Percentiles rank a stretch among this genome's conserved stretches.
phyloP scores from a whole-genome alignment of 2,329 filamentous ascomycete species.

The Dryadomyces quercivorus region DNA sequence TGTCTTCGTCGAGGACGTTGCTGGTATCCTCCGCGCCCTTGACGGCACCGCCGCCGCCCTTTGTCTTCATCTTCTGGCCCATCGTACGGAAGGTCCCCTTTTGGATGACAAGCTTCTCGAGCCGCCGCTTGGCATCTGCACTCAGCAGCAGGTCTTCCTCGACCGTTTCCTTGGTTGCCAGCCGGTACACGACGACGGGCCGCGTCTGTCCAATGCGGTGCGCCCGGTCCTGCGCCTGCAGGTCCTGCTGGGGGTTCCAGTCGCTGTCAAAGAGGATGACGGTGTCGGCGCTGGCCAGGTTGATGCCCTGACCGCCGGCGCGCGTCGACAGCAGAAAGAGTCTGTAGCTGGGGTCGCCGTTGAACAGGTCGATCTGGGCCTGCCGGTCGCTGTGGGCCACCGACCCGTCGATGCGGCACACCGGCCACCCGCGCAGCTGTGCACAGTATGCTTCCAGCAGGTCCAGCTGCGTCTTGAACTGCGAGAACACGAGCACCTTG shows the following conservation, averaged over 20 bases:
- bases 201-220: conserved; percentile 89
- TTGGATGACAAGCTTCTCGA: conserved; percentile 92
- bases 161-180: conserved; percentile 86
- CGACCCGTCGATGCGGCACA: conserved; percentile 83
- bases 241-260: conserved; percentile 94
- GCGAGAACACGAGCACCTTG: conserved; percentile 91
- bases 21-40: conserved; percentile 26
- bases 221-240: conserved; percentile 90
- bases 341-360: conserved; percentile 49
- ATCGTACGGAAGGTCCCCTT: conserved; percentile 75
- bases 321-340: conserved; percentile 84
- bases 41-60: too few relatives aligned
- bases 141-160: conserved; percentile 79
- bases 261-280: conserved; percentile 82
- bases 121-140: conserved; percentile 78
- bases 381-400: conserved; percentile 64
- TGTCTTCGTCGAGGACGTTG: conserved; percentile 43
- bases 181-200: conserved; percentile 84
- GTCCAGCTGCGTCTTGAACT: conserved; percentile 91
- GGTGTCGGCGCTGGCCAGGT: conserved; percentile 80
- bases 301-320: conserved; percentile 91
- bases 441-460: conserved; percentile 78
- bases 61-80: conserved; percentile 40
- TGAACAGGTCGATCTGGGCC: conserved; percentile 62
- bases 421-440: conserved; percentile 64